Conservation (phyloP, 2,329 filamentous ascomycete genomes). For the Botrytis byssoidea region DNA sequence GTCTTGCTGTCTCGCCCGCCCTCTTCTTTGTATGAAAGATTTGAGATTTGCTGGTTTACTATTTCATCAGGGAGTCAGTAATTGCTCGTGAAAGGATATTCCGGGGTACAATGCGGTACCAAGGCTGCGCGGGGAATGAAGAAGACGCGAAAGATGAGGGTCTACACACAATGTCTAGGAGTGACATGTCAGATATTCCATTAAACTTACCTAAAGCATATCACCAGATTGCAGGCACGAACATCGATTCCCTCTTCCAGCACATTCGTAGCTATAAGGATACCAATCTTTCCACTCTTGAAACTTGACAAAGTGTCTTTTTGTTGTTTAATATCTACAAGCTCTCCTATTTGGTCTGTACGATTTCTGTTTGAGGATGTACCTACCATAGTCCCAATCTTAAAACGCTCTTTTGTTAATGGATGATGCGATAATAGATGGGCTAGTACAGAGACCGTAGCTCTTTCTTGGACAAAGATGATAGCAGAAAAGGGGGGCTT, state of each 20-base stretch:
- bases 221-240: slow-evolving; percentile 60
- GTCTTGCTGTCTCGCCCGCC: slow-evolving; percentile 59
- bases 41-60: slow-evolving; percentile 59
- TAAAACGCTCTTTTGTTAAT: slow-evolving; percentile 46
- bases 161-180: neutral
- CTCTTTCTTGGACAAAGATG: slow-evolving; percentile 65
- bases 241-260: slow-evolving; percentile 66
- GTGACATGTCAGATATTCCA: neutral
- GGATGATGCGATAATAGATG: slow-evolving; percentile 52
- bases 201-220: slow-evolving; percentile 51
- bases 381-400: slow-evolving; percentile 56
- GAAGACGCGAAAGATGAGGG: neutral
- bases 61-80: neutral
- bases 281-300: slow-evolving; percentile 52
- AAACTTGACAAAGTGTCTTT: slow-evolving; percentile 50
- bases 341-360: slow-evolving; percentile 44
- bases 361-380: slow-evolving; percentile 44
- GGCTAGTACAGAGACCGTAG: slow-evolving; percentile 58
- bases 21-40: slow-evolving; percentile 64
- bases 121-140: neutral
- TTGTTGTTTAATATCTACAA: slow-evolving; percentile 41
- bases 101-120: no score
- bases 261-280: slow-evolving; percentile 60
- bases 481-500: slow-evolving; percentile 52
- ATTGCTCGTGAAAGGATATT: neutral